Evolutionary conservation across 163 green algal species (phyloP), one percentile per base, ranked within the genome.

Genomic region (Botryococcus braunii): DNA sequence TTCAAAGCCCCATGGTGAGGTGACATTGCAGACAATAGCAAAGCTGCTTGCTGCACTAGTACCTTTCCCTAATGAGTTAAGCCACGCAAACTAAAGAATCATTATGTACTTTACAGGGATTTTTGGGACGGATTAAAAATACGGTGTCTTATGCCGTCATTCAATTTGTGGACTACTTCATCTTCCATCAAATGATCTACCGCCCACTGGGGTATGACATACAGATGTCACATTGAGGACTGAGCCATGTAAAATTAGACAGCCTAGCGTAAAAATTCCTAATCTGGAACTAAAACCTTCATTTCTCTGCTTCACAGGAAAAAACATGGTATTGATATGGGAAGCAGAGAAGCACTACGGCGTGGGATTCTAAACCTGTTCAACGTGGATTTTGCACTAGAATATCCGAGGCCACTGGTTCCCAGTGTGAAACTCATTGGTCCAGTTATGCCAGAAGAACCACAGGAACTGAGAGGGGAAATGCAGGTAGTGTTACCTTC

Each of bases 341-440:
- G 56, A 3, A 41, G 34, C 9, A 25, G 23, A 8, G 56, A 63
- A 27, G 56, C 56, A 21, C 56, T 63, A 9, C 5, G 56, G 34
- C 27, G 56, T 2, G 56, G 56, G 9, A 35, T 63, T 9, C 40
- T 63, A 35, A 34, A 63, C 56, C 56, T 63, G 2, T 63, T 63
- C 56, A 63, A 63, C 56, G 29, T 63, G 27, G 56, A 63, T 21
- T 63, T 63, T 63, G 56, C 56, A 35, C 56, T 63, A 35, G 56
- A 63, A 35, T 63, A 29, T 6, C 56, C 56, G 25, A 34, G 56
- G 1, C n/a, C 27, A 5, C 56, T 63, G 25, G 34, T 35, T 1
- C 56, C 56, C 27, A 63, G 41, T 23, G 56, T 63, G 2, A 63
- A 63, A 35, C 56, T 63, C 2, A 35, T 63, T 21, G 56, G 56